A percentile compares a stretch with the other conserved stretches of the same genome.
Conservation (phyloP, 116 monocot genomes). For the Trichopus zeylanicus region DNA sequence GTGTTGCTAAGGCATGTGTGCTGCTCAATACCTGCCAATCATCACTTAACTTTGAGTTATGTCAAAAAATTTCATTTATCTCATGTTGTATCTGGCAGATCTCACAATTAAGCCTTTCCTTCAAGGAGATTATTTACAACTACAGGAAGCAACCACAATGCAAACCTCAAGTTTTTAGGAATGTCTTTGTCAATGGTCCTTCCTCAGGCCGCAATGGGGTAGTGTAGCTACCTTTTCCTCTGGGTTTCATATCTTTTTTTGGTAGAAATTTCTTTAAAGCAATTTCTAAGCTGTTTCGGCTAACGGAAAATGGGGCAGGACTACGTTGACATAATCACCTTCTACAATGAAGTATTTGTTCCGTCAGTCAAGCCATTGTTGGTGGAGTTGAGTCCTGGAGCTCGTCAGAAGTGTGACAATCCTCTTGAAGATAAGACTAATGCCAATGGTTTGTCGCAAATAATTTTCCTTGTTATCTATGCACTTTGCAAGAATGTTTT, state of each 20-base stretch:
- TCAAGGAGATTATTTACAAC: constrained; percentile 77
- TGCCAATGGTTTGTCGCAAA: constrained; percentile 43
- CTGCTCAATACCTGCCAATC: not conserved
- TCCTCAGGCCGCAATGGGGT: constrained; percentile 39
- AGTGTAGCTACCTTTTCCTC: constrained; percentile 4
- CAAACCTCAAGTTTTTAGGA: constrained; percentile 73
- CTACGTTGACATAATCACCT: constrained; percentile 88
- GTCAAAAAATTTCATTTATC: not conserved
- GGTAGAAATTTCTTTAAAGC: too few relatives aligned
- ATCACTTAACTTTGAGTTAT: not conserved
- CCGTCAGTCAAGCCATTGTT: constrained; percentile 78
- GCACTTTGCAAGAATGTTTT: too few relatives aligned
- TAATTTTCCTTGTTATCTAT: too few relatives aligned
- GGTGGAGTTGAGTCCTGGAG: constrained; percentile 50
- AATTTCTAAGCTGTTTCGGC: constrained; percentile 5
- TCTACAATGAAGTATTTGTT: constrained; percentile 93
- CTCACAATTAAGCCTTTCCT: constrained; percentile 56
- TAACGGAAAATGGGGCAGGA: constrained; percentile 59
- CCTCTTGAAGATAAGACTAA: constrained; percentile 40
- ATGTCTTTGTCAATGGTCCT: constrained; percentile 54
- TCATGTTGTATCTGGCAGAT: constrained; percentile 46
- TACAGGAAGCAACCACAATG: constrained; percentile 87
- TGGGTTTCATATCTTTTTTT: not conserved
- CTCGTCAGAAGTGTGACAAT: constrained; percentile 20
- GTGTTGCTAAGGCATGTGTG: constrained; percentile 67